Conservation (phyloP, 2,329 filamentous ascomycete species). For the Fusarium sterilihyphosum region DNA sequence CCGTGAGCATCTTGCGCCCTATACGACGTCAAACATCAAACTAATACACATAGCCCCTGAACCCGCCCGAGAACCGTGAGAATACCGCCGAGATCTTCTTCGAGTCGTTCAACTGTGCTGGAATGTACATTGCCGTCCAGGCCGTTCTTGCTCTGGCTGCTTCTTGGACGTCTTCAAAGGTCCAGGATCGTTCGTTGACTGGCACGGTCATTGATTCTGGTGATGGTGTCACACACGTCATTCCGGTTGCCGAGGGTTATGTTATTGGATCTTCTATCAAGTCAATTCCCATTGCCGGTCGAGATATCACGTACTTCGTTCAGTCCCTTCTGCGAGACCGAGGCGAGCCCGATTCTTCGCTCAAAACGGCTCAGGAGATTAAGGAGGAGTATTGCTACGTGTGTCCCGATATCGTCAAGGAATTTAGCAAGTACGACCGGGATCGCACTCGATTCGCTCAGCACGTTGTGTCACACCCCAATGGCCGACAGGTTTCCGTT, state of each 20-base stretch:
- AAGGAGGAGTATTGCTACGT: constrained; percentile 99
- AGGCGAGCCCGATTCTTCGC: constrained; percentile 93
- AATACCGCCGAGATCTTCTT: constrained; percentile 99
- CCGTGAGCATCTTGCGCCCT: constrained; percentile 65
- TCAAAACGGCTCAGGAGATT: constrained; percentile 97
- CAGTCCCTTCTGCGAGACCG: constrained; percentile 95
- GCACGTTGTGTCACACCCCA: constrained; percentile 86
- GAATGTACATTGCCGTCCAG: constrained; percentile 98
- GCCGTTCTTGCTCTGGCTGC: constrained; percentile 95
- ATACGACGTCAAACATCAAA: background rate
- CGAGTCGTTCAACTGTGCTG: constrained; percentile 99
- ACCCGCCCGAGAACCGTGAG: constrained; percentile 98
- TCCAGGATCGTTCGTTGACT: constrained; percentile 93
- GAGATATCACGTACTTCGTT: constrained; percentile 99
- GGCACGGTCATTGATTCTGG: constrained; percentile 99
- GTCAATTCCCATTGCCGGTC: constrained; percentile 96
- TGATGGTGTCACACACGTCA: constrained; percentile 98
- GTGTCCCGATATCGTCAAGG: constrained; percentile 98
- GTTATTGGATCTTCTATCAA: constrained; percentile 99
- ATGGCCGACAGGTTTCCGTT: constrained; percentile 83
- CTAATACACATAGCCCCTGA: constrained; percentile 75
- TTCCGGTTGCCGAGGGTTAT: constrained; percentile 97
- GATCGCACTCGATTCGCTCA: constrained; percentile 92
- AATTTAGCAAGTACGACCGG: constrained; percentile 92
- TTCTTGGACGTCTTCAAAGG: constrained; percentile 98